Evolutionary conservation across 2,329 filamentous ascomycete genomes (phyloP).

Genomic region (Cladosporium sp.): DNA sequence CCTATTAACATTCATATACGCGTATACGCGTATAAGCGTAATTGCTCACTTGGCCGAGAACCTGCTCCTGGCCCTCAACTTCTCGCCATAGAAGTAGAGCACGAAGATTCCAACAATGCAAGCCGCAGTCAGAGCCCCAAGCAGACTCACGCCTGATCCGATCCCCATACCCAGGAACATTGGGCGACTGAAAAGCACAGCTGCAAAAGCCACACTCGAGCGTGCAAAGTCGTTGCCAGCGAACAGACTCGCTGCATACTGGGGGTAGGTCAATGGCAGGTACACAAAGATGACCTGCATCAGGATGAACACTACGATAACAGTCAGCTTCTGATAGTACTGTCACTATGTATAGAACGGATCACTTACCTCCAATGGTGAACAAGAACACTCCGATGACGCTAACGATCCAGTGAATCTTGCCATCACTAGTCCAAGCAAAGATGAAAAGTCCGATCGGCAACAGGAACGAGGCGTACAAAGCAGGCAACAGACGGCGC

Average conservation of each 20-base stretch:
- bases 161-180: constrained; percentile 62
- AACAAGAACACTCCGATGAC: constrained; percentile 45
- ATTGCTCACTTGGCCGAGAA: constrained; percentile 50
- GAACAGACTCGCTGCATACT: constrained; percentile 57
- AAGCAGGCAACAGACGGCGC: constrained; percentile 33
- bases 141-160: constrained; percentile 55
- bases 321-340: neutral
- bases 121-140: constrained; percentile 49
- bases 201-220: constrained; percentile 58
- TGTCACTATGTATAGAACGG: neutral
- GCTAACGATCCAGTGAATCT: constrained; percentile 42
- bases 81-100: constrained; percentile 59
- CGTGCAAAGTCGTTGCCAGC: constrained; percentile 62
- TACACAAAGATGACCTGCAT: constrained; percentile 46
- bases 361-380: constrained; percentile 28
- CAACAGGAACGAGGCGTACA: constrained; percentile 31
- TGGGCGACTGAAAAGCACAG: constrained; percentile 60
- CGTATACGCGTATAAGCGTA: neutral
- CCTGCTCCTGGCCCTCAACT: constrained; percentile 56
- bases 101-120: constrained; percentile 51
- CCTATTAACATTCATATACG: neutral
- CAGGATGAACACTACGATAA: constrained; percentile 39
- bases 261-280: constrained; percentile 40
- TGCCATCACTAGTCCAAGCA: constrained; percentile 29
- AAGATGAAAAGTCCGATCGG: constrained; percentile 39